phyloP scores from a whole-genome alignment of 1,139 yeast genomes.

The Nadsonia starkeyi-henricii region DNA sequence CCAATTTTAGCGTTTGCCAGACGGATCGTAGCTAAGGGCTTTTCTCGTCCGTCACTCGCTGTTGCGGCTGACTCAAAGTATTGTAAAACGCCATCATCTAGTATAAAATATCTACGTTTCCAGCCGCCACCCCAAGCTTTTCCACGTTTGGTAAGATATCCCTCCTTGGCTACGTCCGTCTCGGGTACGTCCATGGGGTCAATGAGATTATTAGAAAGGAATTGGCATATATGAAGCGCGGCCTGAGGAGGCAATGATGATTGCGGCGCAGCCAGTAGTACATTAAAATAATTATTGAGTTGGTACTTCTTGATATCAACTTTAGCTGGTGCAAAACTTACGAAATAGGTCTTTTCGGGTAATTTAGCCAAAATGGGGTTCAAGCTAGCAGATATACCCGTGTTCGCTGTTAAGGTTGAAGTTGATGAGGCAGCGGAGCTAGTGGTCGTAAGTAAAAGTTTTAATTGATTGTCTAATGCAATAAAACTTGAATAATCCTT shows the following conservation, averaged over 20 bases:
- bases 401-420: slow-evolving; percentile 9
- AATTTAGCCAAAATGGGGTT: slow-evolving; percentile 41
- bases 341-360: slow-evolving; percentile 45
- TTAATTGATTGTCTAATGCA: slow-evolving; percentile 41
- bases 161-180: slow-evolving; percentile 50
- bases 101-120: slow-evolving; percentile 63
- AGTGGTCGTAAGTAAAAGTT: slow-evolving; percentile 15
- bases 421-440: not conserved
- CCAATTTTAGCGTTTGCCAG: slow-evolving; percentile 53
- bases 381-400: slow-evolving; percentile 35
- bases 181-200: slow-evolving; percentile 48
- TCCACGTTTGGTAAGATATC: slow-evolving; percentile 51
- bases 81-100: slow-evolving; percentile 51
- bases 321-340: slow-evolving; percentile 46
- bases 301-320: slow-evolving; percentile 46
- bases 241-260: slow-evolving; percentile 38
- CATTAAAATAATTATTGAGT: slow-evolving; percentile 44
- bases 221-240: slow-evolving; percentile 43
- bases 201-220: slow-evolving; percentile 54
- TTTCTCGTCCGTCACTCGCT: slow-evolving; percentile 32
- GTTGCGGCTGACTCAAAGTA: slow-evolving; percentile 31
- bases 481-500: slow-evolving; percentile 44
- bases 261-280: slow-evolving; percentile 42
- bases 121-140: slow-evolving; percentile 45
- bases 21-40: slow-evolving; percentile 43